Evolutionary conservation across 148 eudicot genomes (phyloP).

Genomic region (Beta vulgaris): DNA sequence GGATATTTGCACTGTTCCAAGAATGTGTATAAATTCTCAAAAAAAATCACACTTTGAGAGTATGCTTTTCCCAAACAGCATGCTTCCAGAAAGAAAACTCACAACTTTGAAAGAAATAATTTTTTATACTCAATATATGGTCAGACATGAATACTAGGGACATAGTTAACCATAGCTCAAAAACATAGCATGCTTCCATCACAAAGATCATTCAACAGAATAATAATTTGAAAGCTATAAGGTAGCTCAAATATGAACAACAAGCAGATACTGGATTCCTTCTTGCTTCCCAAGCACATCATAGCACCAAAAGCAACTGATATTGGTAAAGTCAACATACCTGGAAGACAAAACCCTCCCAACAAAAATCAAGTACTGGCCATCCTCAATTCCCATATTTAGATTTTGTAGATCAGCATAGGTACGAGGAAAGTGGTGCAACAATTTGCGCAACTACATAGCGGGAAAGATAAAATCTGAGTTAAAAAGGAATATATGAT

Average conservation of each 20-base stretch:
- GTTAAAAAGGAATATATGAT: neutral
- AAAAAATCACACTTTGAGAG: too few relatives aligned
- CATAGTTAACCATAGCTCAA: neutral
- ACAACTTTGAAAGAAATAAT: too few relatives aligned
- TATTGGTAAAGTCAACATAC: slow-evolving; percentile 33
- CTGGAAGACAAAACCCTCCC: slow-evolving; percentile 80
- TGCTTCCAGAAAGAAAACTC: too few relatives aligned
- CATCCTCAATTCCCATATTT: slow-evolving; percentile 74
- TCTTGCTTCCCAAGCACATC: slow-evolving; percentile 7
- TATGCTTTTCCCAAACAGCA: neutral
- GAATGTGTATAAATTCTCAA: neutral
- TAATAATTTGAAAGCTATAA: too few relatives aligned
- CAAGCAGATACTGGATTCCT: neutral
- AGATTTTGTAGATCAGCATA: slow-evolving; percentile 94
- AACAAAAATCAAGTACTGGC: slow-evolving; percentile 85
- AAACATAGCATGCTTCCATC: neutral
- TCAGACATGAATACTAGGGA: neutral
- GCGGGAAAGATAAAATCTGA: slow-evolving; percentile 12
- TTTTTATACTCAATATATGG: too few relatives aligned
- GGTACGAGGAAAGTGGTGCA: slow-evolving; percentile 95
- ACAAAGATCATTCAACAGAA: too few relatives aligned
- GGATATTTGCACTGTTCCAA: neutral
- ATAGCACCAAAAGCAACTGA: neutral
- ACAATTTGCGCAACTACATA: slow-evolving; percentile 76
- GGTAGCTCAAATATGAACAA: neutral